A percentile compares a stretch with the other conserved stretches of the same genome.
Evolutionary conservation across 176 grass and related monocot species (phyloP).

Genomic region (Puya raimondii): DNA sequence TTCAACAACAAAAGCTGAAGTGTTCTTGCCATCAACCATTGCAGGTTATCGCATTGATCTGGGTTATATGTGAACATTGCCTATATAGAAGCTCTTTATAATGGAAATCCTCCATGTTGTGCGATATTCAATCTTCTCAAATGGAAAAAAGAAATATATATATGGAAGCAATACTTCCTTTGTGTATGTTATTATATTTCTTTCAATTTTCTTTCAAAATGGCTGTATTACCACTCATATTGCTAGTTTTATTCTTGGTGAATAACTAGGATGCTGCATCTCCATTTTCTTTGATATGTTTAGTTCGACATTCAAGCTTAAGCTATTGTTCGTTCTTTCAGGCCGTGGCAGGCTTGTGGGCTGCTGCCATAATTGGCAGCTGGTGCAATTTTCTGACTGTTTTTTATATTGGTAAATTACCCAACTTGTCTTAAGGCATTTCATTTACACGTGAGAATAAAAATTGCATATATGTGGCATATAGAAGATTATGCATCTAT

Average conservation of each 20-base stretch:
- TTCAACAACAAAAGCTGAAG: no score
- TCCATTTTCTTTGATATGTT: not conserved
- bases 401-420: conserved; percentile 62
- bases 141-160: no score
- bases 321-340: conserved; percentile 22
- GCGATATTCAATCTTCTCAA: no score
- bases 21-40: no score
- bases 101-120: no score
- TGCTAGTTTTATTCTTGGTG: not conserved
- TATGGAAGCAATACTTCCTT: not conserved
- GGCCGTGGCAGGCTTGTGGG: conserved; percentile 49
- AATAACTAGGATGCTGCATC: not conserved
- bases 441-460: not conserved
- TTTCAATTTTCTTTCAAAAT: not conserved
- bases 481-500: not conserved
- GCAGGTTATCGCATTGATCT: no score
- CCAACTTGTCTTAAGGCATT: not conserved
- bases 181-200: not conserved
- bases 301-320: not conserved
- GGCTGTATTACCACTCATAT: not conserved
- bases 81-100: no score
- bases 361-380: conserved; percentile 52
- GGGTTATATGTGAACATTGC: no score
- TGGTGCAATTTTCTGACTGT: conserved; percentile 83
- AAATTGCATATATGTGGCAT: not conserved